Base-by-base conservation (phyloP, 1,284 basidiomycete genomes). In the Neolentinus lepideus region DNA sequence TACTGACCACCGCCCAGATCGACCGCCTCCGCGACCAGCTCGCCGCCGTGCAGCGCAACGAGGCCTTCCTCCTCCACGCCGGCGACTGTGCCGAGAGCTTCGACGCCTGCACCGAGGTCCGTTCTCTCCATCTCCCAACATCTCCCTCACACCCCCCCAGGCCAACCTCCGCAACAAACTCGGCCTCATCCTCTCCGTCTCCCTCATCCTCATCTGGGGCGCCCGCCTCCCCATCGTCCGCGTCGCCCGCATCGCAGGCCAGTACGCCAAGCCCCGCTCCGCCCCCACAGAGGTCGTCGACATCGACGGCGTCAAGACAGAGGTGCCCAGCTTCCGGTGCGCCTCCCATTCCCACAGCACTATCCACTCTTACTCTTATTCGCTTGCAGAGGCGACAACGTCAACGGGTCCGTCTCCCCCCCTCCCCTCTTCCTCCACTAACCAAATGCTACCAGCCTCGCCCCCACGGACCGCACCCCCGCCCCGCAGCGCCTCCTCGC, bases 71-170 rank as follows among this genome's bases (percentile, higher is more conserved):
- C 27, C 80, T 99, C 0, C 96, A 99, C 62, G 94, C 95, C 1
- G 97, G 96, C 10, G 97, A 99, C 68, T 99, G 95, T 64, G 96
- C 95, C 22, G 95, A 96, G 70, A 89, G 90, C 66, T 95, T 96
- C 64, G 89, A 92, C 62, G 91, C 92, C 1, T 94, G 92, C 67
- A 94, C 92, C 0, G 82, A 90, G 63, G 92, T 92, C 66, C 61
- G 82, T 69, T 29, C 53, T 19, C 52, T 16, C 14, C 21, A 47
- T 31, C 14, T 36, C 54, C 22, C 26, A 16, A 21, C 51, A 52
- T 6, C 21, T 51, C 33, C 26, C 25, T 33, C 29, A 27, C 33
- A 25, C 22, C 26, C 21, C 4, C 55, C 50, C 64, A 94, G 87
- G 85, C 93, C 71, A 95, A 95, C 59, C 95, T 99, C 62, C 88